Evolutionary conservation across 345 rosid species (phyloP), one percentile per base, ranked within the genome.

Genomic region (Aquilaria yunnanensis): DNA sequence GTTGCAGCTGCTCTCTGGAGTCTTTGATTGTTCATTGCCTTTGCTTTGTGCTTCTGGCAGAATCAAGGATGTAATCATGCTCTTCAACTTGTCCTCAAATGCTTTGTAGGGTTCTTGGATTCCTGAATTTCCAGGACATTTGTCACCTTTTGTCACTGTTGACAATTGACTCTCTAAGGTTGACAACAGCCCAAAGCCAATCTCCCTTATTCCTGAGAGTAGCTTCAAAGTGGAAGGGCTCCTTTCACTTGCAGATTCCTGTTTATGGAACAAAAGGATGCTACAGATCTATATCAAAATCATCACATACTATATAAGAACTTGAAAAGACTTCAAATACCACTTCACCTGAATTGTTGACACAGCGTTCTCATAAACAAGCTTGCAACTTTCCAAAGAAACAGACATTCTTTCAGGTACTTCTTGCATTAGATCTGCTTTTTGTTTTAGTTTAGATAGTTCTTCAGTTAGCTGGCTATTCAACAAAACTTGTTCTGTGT

Each of bases 391-490:
- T 47, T 74, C 75, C 59, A 90, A 59, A 4, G 86, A 83, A 53
- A 72, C 75, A 12, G 57, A 64, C 31, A 92, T 69, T 50, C 75
- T 75, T 75, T 33, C 76, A 60, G 96, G 90, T 50, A 81, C 70
- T 72, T 80, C 85, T 74, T 14, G 71, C 61, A 72, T 29, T 10
- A 48, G 47, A 51, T 62, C 58, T 51, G 62, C 69, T 78, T 93
- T 80, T 73, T 78, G 78, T 75, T 72, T 83, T 66, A 86, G 83
- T 74, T 83, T 75, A 59, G 84, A 73, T 60, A 86, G 64, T 82
- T 94, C 89, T 69, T 68, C 77, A 72, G 60, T 73, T 65, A 90
- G 63, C 72, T 69, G 74, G 43, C 67, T 77, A 70, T 85, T 88
- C 65, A 80, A 12, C 47, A 51, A 67, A 55, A 76, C 62, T 59